Base-by-base conservation (phyloP, 2,329 filamentous ascomycete species). In the Xenoacremonium recifei region DNA sequence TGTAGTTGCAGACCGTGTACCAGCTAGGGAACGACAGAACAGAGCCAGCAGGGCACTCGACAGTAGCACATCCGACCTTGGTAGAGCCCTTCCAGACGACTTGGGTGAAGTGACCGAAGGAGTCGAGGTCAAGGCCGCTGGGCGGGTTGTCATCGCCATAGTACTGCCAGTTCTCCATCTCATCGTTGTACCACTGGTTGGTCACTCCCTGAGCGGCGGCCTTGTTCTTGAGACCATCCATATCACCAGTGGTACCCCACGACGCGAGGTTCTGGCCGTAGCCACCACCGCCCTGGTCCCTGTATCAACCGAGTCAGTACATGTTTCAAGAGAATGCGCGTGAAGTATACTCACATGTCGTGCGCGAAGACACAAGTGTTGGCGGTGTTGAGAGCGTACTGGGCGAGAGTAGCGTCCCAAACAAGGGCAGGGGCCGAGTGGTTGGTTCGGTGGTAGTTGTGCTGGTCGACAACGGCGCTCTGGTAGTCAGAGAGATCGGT, bases 261-360 rank as follows among this genome's bases (percentile, higher is more conserved):
- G 84, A 83, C 60, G 88, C 92, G 45, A 97, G 84, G 77, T 97
- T 99, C 72, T 99, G 93, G 50, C 93, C 93, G 61, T 93, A 95
- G 33, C 77, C 74, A 41, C 80, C 81, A 37, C 71, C 74, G 48
- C 79, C 79, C 35, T 77, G 70, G 19, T 70, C 63, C 55, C 77
- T 82, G 55, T 45, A 31, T n/a, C n/a, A n/a, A 45, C 4, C n/a
- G 13, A 44, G 57, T 75, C 48, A 75, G 67, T 18, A n/a, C 25
- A 13, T 9, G 13, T 9, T 39, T 17, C 10, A 20, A 1, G 7
- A 12, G 3, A 3, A 19, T 5, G 21, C 21, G 6, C 17, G 10
- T 4, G 11, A 5, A 35, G 15, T 32, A 16, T n/a, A 73, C 82
- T 72, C 79, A 89, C 84, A 80, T 80, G 64, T 91, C 77, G 67